Percentiles rank a stretch among this genome's conserved stretches.
These are phyloP conservation scores for Tubosaeta sp. DNA, from an alignment of 768 basidiomycete genomes.

Conservation along the genomic window DNA sequence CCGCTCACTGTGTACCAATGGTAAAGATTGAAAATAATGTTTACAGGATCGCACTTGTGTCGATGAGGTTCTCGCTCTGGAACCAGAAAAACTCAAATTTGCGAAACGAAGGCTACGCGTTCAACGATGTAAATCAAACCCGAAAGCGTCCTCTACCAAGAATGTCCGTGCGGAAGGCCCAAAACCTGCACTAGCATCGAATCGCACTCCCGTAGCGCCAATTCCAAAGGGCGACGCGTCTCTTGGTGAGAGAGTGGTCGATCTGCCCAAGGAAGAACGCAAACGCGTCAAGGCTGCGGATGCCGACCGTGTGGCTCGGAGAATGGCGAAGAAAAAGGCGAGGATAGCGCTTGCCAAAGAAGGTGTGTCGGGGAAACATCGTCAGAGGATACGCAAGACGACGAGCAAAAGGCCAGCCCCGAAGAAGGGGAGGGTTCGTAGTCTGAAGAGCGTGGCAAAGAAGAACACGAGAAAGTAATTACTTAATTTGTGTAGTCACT, in stretches of 20 bases:
- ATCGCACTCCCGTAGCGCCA: slow-evolving; percentile 8
- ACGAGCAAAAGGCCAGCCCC: slow-evolving; percentile 21
- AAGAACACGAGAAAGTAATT: slow-evolving; percentile 55
- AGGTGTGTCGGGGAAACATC: slow-evolving; percentile 40
- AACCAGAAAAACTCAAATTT: slow-evolving; percentile 75
- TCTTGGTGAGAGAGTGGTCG: slow-evolving; percentile 73
- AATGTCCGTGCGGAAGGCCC: background rate
- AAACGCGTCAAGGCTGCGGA: slow-evolving; percentile 79
- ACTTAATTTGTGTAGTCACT: no score
- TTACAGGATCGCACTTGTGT: slow-evolving; percentile 83
- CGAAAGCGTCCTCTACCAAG: slow-evolving; percentile 33
- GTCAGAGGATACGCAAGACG: slow-evolving; percentile 46
- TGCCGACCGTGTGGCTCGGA: slow-evolving; percentile 73
- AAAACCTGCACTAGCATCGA: slow-evolving; percentile 5
- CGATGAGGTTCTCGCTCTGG: slow-evolving; percentile 85
- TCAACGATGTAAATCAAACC: slow-evolving; percentile 81
- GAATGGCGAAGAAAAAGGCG: slow-evolving; percentile 88
- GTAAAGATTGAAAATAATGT: background rate
- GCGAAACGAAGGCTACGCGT: slow-evolving; percentile 91
- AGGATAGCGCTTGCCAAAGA: slow-evolving; percentile 47
- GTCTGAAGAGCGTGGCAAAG: slow-evolving; percentile 50
- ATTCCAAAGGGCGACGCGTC: slow-evolving; percentile 75
- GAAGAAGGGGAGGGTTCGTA: slow-evolving; percentile 47
- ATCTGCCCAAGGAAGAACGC: slow-evolving; percentile 80
- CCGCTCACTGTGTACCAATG: background rate